A percentile compares a stretch with the other conserved stretches of the same genome.
Evolutionary conservation across 1,139 yeast species (phyloP).

Genomic region (Yamadazyma atlantica): DNA sequence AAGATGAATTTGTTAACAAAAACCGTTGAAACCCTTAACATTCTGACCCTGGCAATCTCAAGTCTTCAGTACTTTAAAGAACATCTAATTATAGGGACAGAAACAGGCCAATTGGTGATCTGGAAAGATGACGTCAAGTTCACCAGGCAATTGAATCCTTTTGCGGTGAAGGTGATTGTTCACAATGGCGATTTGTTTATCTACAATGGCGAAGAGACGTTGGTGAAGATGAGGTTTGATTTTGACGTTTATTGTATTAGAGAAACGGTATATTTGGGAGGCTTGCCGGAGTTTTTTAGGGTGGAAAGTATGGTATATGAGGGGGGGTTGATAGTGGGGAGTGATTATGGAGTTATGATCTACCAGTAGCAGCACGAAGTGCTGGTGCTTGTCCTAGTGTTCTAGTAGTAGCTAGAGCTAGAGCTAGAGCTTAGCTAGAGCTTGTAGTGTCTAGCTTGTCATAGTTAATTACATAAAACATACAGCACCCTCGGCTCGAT

Average conservation of each 20-base stretch:
- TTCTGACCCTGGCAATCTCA: not conserved
- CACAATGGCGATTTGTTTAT: conserved; percentile 6
- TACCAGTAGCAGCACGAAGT: too few species aligned
- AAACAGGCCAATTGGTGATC: conserved; percentile 19
- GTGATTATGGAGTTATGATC: conserved; percentile 13
- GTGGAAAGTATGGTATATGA: conserved; percentile 14
- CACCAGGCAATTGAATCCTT: conserved; percentile 12
- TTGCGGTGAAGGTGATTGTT: conserved; percentile 7
- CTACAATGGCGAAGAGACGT: conserved; percentile 26
- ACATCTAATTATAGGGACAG: conserved; percentile 23
- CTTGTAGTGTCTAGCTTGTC: too few species aligned
- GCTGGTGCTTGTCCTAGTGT: too few species aligned
- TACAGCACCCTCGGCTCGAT: too few species aligned
- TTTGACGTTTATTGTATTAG: conserved; percentile 3
- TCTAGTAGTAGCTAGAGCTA: not conserved
- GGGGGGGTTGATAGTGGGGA: conserved; percentile 12
- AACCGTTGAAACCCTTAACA: conserved; percentile 15
- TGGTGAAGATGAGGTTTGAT: conserved; percentile 16
- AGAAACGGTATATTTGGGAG: conserved; percentile 18
- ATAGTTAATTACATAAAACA: too few species aligned
- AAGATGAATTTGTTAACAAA: conserved; percentile 20
- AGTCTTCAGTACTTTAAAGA: conserved; percentile 13
- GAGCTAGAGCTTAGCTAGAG: not conserved
- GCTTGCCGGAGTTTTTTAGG: conserved; percentile 23
- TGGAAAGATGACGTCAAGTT: conserved; percentile 12